phyloP scores from a whole-genome alignment of 345 rosid species.

The Arabidopsis suecica region DNA sequence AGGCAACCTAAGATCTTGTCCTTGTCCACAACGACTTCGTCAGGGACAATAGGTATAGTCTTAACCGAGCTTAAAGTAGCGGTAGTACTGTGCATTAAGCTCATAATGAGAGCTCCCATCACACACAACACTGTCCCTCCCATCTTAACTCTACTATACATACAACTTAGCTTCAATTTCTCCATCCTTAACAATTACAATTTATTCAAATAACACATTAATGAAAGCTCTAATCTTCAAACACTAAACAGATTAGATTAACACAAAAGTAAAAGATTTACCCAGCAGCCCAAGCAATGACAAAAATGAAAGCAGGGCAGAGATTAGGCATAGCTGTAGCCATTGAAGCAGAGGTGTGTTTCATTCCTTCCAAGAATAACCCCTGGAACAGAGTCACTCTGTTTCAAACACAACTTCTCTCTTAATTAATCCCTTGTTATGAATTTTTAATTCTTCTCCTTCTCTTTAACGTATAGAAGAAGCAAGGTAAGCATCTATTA shows the following conservation, averaged over 20 bases:
- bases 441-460: not conserved
- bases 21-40: slow-evolving; percentile 40
- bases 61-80: slow-evolving; percentile 15
- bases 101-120: slow-evolving; percentile 73
- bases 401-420: slow-evolving; percentile 38
- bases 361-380: slow-evolving; percentile 73
- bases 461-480: not conserved
- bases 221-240: not conserved
- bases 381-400: slow-evolving; percentile 85
- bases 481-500: not conserved
- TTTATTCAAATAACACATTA: slow-evolving; percentile 29
- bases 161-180: slow-evolving; percentile 68
- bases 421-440: not conserved
- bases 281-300: slow-evolving; percentile 86
- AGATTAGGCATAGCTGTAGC: slow-evolving; percentile 99
- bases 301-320: slow-evolving; percentile 83
- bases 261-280: slow-evolving; percentile 17
- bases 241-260: not conserved
- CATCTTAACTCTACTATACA: slow-evolving; percentile 80
- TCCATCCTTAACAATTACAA: slow-evolving; percentile 61
- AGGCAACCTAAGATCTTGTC: slow-evolving; percentile 74
- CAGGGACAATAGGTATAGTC: slow-evolving; percentile 34
- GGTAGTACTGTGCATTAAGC: slow-evolving; percentile 75
- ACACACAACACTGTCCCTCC: slow-evolving; percentile 82
- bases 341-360: slow-evolving; percentile 84